These are phyloP conservation scores for Gossypium schwendimanii DNA, from an alignment of 441 rosid genomes.

Conservation along the genomic window DNA sequence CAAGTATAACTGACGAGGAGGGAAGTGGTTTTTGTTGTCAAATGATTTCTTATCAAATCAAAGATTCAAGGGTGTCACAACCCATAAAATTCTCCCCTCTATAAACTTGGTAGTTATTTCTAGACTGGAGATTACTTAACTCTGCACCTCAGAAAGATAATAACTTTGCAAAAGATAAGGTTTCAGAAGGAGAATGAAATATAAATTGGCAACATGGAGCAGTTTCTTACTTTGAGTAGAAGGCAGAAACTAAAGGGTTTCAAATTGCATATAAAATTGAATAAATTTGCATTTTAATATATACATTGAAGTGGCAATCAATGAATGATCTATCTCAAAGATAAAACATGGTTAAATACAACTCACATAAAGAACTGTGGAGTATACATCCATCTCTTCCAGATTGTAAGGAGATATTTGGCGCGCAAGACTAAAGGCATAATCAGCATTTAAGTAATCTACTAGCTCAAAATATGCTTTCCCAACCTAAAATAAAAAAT, in stretches of 20 bases:
- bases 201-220: background rate
- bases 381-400: constrained; percentile 78
- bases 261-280: constrained; percentile 3
- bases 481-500: constrained; percentile 54
- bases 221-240: background rate
- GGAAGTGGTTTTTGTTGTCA: background rate
- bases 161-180: background rate
- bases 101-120: background rate
- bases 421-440: constrained; percentile 60
- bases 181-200: background rate
- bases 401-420: constrained; percentile 54
- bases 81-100: background rate
- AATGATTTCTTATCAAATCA: background rate
- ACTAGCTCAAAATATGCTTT: constrained; percentile 69
- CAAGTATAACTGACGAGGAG: background rate
- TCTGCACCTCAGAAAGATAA: background rate
- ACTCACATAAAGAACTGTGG: constrained; percentile 84
- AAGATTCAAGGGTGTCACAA: background rate
- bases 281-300: constrained; percentile 5
- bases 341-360: background rate
- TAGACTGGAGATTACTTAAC: background rate
- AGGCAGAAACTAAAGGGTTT: background rate
- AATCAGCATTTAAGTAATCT: constrained; percentile 66
- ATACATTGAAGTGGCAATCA: background rate
- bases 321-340: background rate